Percentiles rank a stretch among this genome's conserved stretches.
These are phyloP conservation scores for Gossypium longicalyx DNA, from an alignment of 345 rosid genomes.

Conservation along the genomic window DNA sequence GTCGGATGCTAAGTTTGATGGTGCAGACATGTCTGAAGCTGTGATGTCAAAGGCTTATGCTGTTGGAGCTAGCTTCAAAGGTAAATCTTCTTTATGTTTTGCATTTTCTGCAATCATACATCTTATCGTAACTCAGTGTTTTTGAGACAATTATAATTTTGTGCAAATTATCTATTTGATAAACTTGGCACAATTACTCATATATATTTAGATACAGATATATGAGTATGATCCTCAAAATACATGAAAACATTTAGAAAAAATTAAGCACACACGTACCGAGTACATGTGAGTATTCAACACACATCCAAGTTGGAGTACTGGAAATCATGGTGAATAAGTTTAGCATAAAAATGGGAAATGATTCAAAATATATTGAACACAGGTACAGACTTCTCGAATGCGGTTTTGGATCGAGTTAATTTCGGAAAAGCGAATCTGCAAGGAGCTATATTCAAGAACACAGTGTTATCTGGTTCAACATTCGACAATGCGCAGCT, in stretches of 20 bases:
- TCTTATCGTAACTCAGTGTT: not conserved
- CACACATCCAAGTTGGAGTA: not conserved
- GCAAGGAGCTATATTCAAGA: slow-evolving; percentile 73
- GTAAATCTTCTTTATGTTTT: slow-evolving; percentile 31
- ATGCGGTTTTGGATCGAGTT: slow-evolving; percentile 88
- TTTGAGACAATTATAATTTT: not conserved
- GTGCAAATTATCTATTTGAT: not conserved
- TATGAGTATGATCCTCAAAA: not conserved
- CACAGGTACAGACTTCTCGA: slow-evolving; percentile 72
- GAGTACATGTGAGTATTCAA: not conserved
- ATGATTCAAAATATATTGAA: not conserved
- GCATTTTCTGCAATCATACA: not conserved
- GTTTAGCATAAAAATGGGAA: not conserved
- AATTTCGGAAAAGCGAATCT: slow-evolving; percentile 71
- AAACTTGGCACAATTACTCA: not conserved
- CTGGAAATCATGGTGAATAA: not conserved
- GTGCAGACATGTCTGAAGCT: slow-evolving; percentile 94
- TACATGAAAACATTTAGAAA: not conserved
- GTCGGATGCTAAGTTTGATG: slow-evolving; percentile 95
- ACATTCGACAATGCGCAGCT: slow-evolving; percentile 68
- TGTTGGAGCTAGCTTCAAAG: slow-evolving; percentile 93
- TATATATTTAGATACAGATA: not conserved
- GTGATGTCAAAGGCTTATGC: slow-evolving; percentile 99
- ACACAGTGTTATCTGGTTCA: slow-evolving; percentile 75
- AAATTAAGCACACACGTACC: no score